Evolutionary conservation across 1,139 yeast genomes (phyloP).

Genomic region (Sugiyamaella pinicola): DNA sequence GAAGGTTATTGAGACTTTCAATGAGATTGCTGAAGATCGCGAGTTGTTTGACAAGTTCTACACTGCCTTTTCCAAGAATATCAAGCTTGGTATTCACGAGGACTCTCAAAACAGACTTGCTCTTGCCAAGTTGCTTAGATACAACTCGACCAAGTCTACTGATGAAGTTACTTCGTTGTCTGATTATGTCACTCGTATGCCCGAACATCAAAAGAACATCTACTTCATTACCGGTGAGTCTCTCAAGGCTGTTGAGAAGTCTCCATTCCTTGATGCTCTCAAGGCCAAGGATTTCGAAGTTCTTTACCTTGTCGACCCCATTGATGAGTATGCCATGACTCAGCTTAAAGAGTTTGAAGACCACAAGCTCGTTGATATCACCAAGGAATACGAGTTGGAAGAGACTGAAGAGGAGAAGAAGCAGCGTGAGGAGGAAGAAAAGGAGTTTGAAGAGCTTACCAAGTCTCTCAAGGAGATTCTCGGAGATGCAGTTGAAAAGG

Average conservation of each 20-base stretch:
- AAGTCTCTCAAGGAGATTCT: conserved; percentile 94
- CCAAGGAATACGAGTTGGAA: conserved; percentile 98
- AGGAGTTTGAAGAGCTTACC: conserved; percentile 91
- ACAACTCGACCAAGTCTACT: conserved; percentile 91
- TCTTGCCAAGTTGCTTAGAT: conserved; percentile 94
- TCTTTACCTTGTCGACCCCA: conserved; percentile 96
- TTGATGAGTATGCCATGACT: conserved; percentile 99
- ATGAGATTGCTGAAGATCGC: conserved; percentile 97
- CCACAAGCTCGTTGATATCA: conserved; percentile 97
- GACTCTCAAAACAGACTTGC: conserved; percentile 97
- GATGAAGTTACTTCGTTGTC: conserved; percentile 94
- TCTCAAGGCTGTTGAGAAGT: conserved; percentile 94
- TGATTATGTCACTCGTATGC: conserved; percentile 99
- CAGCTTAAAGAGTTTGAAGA: conserved; percentile 99
- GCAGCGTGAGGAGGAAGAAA: conserved; percentile 87
- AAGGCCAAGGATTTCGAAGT: conserved; percentile 99
- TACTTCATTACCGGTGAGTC: conserved; percentile 99
- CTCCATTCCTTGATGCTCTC: conserved; percentile 98
- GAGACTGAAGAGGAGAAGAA: conserved; percentile 98
- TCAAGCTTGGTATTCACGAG: conserved; percentile 99
- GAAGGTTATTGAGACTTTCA: conserved; percentile 98
- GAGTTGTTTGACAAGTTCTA: conserved; percentile 99
- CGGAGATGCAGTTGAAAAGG: conserved; percentile 99
- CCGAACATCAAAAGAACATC: conserved; percentile 99
- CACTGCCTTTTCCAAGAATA: conserved; percentile 96